Base-by-base conservation (phyloP, 177 flowering plant species). In the Vitis hybrid region DNA sequence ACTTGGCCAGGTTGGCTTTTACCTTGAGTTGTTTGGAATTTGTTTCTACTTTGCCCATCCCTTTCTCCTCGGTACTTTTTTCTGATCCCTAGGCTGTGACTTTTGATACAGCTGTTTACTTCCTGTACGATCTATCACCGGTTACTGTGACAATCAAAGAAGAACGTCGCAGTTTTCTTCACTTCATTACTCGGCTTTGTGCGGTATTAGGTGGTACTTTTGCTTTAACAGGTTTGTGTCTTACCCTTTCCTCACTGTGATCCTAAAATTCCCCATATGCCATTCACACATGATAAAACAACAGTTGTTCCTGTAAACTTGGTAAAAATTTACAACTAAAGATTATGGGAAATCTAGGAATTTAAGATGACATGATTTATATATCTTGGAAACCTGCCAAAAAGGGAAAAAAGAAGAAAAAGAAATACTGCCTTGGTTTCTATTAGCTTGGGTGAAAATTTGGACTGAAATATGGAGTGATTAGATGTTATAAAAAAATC, bases 201-300 rank as follows among this genome's bases (percentile, higher is more conserved):
- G 99, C 99, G 50, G 97, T 96, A 50, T 77, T 96, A 61, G 99
- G 99, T 61, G 99, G 99, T 64, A 93, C 99, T 70, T 93, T 96
- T 80, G 98, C 99, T 59, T 68, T 96, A 65, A 90, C 97, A 84
- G 98, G 99, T 89, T 53, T 50, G 75, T 26, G 3, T 50, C n/a
- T 57, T 59, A 15, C 22, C 48, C 57, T 45, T 8, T 59, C 5
- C 20, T 78, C 63, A n/a, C 22, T 56, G 39, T 9, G 59, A 1
- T 10, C 18, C 48, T 39, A 39, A 59, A 10, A 60, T 31, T 54
- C 26, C 19, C 48, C 9, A 31, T 15, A 15, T 50, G 49, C 18
- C 7, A 11, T 20, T 8, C 59, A 31, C 20, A 5, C 48, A 39
- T 39, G 48, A 39, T 39, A 39, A 39, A 39, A 39, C 48, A 39